These are phyloP conservation scores for Alternaria triticina DNA, from an alignment of 2,329 filamentous ascomycete genomes.

Conservation along the genomic window DNA sequence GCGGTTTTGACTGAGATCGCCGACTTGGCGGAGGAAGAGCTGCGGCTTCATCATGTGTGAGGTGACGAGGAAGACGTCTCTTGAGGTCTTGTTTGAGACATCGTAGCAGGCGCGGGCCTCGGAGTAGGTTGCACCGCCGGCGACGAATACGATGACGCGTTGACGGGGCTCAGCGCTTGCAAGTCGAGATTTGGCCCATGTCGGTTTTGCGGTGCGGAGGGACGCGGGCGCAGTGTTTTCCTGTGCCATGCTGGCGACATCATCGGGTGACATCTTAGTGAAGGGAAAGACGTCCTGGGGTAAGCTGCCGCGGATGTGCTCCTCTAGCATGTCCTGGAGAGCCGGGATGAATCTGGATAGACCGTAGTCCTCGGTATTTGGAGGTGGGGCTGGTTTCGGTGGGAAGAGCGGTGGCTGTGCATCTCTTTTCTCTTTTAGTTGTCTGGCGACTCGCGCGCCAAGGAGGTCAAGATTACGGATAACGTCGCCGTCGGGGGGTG, in stretches of 20 bases:
- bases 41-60: conserved; percentile 91
- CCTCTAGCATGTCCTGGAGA: conserved; percentile 84
- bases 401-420: conserved; percentile 73
- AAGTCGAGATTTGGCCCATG: conserved; percentile 86
- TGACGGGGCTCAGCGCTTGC: conserved; percentile 82
- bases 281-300: conserved; percentile 55
- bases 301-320: conserved; percentile 52
- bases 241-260: conserved; percentile 64
- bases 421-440: conserved; percentile 78
- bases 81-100: conserved; percentile 71
- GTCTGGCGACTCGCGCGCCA: conserved; percentile 73
- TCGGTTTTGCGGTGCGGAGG: conserved; percentile 88
- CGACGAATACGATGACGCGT: conserved; percentile 91
- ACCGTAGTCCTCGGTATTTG: conserved; percentile 73
- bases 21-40: conserved; percentile 81
- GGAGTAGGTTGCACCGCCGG: conserved; percentile 91
- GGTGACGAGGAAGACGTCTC: conserved; percentile 86
- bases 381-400: conserved; percentile 62
- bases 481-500: conserved; percentile 73
- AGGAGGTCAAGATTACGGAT: conserved; percentile 82
- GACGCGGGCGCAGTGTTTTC: conserved; percentile 64
- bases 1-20: conserved; percentile 77
- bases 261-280: conserved; percentile 64
- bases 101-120: conserved; percentile 92
- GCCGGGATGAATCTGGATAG: conserved; percentile 87